phyloP scores from a whole-genome alignment of 805 yeast genomes.

The Metschnikowia aberdeeniae region DNA sequence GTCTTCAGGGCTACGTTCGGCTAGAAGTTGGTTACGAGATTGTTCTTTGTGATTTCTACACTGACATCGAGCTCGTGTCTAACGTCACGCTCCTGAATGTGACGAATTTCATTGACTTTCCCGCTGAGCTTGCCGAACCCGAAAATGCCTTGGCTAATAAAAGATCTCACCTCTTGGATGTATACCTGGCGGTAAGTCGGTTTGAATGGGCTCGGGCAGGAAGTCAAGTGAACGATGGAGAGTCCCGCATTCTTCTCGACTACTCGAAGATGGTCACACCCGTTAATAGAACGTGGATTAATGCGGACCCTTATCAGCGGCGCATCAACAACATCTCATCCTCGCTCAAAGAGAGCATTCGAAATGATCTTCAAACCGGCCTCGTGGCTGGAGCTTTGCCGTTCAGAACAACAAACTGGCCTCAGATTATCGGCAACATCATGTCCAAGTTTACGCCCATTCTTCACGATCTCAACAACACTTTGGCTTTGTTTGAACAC shows the following conservation, averaged over 20 bases:
- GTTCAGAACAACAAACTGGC: conserved; percentile 48
- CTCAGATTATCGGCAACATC: conserved; percentile 44
- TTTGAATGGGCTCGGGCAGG: conserved; percentile 49
- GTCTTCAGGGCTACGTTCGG: conserved; percentile 56
- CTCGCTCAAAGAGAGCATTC: conserved; percentile 31
- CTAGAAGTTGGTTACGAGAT: conserved; percentile 61
- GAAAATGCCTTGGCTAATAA: conserved; percentile 4
- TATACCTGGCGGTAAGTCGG: conserved; percentile 27
- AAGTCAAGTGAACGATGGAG: conserved; percentile 43
- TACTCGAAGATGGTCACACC: conserved; percentile 51
- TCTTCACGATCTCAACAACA: conserved; percentile 37
- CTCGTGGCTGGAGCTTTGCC: conserved; percentile 28
- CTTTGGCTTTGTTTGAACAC: conserved; percentile 21
- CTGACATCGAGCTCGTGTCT: conserved; percentile 44
- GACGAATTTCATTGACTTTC: conserved; percentile 37
- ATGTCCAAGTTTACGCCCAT: conserved; percentile 52
- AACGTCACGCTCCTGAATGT: conserved; percentile 38
- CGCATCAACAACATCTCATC: conserved; percentile 34
- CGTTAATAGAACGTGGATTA: conserved; percentile 45
- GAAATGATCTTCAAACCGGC: conserved; percentile 28
- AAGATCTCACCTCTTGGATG: conserved; percentile 20
- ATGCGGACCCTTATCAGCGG: conserved; percentile 46
- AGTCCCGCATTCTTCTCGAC: conserved; percentile 47
- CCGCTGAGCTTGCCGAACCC: conserved; percentile 15
- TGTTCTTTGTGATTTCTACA: conserved; percentile 55